Evolutionary conservation across 805 yeast genomes (phyloP), one percentile per base, ranked within the genome.

Genomic region (Komagataella pastoris): DNA sequence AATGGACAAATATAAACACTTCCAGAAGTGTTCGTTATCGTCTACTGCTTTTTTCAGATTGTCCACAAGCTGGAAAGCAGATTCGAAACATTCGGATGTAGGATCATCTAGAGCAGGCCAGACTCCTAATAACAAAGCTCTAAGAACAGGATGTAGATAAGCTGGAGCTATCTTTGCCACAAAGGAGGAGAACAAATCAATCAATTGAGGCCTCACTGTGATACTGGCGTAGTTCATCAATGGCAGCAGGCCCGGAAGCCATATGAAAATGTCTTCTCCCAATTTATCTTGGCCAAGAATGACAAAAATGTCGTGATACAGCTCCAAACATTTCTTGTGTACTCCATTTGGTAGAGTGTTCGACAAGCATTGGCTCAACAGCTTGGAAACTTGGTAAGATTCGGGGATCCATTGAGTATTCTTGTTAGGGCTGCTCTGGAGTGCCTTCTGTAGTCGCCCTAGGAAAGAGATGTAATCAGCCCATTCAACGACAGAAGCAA

Each of bases 181-280:
- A 57, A 77, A 76, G 2, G 71, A 70, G 36, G 74, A 75, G 56
- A 83, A 80, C 1, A 91, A 66, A 21, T 77, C 77, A 17, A 91
- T 72, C 49, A 90, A 68, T 55, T 79, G 80, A 0, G 95, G 91
- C 62, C 86, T 89, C 47, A 91, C 91, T 58, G 85, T 85, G 62
- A 89, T 88, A 4, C 95, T 83, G 7, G 96, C 96, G 62, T 83
- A 88, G 14, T 93, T 78, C 77, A 91, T 79, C 51, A 93, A 69
- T 0, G 98, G 97, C 7, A 93, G 69, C n/a, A 93, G 65, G 0
- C 98, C 97, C 0, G 97, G 96, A 1, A 91, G 71, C 99, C 99
- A 93, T 1, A 83, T 67, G 46, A 75, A 71, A n/a, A 85, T 70
- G 52, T 79, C 76, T 8, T 67, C 55, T 47, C 83, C 77, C 43